Conservation (phyloP, 2,329 filamentous ascomycete species). For the Ramularia endophylla region DNA sequence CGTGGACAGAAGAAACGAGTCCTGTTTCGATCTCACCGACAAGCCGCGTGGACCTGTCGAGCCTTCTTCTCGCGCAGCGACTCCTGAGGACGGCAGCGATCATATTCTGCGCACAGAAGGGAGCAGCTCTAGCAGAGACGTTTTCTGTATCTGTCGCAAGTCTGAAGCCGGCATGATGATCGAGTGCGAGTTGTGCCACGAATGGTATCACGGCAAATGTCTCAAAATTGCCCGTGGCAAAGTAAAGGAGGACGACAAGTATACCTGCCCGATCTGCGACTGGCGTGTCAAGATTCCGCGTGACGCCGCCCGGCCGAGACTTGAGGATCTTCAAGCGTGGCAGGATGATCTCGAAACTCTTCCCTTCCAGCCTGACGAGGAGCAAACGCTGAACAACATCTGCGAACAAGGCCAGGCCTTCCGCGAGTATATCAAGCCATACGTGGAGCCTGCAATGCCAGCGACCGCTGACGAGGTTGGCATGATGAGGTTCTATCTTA, state of each 20-base stretch:
- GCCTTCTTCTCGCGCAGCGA: constrained; percentile 78
- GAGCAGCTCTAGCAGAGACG: constrained; percentile 57
- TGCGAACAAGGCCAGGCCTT: constrained; percentile 80
- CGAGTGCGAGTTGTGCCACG: constrained; percentile 94
- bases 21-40: constrained; percentile 88
- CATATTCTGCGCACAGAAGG: constrained; percentile 36
- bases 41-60: constrained; percentile 86
- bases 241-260: constrained; percentile 97
- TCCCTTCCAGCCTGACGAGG: constrained; percentile 94
- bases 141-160: constrained; percentile 94
- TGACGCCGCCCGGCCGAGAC: constrained; percentile 88
- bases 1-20: constrained; percentile 79
- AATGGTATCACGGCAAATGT: constrained; percentile 99
- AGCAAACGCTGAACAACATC: constrained; percentile 77
- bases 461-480: constrained; percentile 80
- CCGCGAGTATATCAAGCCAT: constrained; percentile 71
- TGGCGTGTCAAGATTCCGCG: constrained; percentile 95
- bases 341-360: constrained; percentile 67
- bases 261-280: constrained; percentile 96
- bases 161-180: constrained; percentile 99
- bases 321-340: constrained; percentile 82
- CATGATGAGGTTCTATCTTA: constrained; percentile 87
- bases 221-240: constrained; percentile 96
- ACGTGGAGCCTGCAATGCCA: constrained; percentile 69
- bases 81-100: constrained; percentile 40